These are phyloP conservation scores for Chrysoporthe austroafricana DNA, from an alignment of 2,329 filamentous ascomycete species.

Conservation along the genomic window DNA sequence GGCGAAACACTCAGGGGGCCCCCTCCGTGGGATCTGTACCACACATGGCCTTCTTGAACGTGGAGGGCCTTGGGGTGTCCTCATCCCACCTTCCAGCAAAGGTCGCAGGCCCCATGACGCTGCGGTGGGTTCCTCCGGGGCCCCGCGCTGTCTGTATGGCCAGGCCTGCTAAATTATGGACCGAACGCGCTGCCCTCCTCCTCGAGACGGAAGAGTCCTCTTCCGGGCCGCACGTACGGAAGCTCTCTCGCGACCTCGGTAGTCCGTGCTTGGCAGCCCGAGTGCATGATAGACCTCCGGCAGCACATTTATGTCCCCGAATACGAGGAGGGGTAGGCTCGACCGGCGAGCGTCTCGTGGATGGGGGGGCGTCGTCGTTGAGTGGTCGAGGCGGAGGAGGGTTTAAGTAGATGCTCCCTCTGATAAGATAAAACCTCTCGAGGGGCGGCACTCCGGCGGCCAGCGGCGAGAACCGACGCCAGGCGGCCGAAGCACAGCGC, in stretches of 20 bases:
- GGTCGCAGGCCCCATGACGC: too few relatives aligned
- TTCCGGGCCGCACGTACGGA: slow-evolving; percentile 4
- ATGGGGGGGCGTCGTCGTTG: too few relatives aligned
- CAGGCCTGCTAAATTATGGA: slow-evolving; percentile 1
- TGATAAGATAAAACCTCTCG: neutral
- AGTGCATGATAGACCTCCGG: neutral
- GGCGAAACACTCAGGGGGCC: neutral
- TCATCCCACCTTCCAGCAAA: too few relatives aligned
- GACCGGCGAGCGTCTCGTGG: too few relatives aligned
- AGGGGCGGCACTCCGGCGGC: neutral
- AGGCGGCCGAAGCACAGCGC: slow-evolving; percentile 8
- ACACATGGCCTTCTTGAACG: too few relatives aligned
- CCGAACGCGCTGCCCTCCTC: neutral
- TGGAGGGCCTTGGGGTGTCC: too few relatives aligned
- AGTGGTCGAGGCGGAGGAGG: too few relatives aligned
- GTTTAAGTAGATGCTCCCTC: neutral
- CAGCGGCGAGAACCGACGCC: neutral
- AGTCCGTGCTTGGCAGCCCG: neutral
- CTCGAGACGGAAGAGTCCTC: slow-evolving; percentile 20
- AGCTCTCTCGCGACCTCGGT: neutral
- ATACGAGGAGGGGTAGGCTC: neutral
- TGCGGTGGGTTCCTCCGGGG: neutral
- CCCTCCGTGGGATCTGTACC: too few relatives aligned
- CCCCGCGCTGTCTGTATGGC: neutral
- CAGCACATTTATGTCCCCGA: neutral